These are phyloP conservation scores for Erucastrum elatum DNA, from an alignment of 345 rosid genomes.

Conservation along the genomic window DNA sequence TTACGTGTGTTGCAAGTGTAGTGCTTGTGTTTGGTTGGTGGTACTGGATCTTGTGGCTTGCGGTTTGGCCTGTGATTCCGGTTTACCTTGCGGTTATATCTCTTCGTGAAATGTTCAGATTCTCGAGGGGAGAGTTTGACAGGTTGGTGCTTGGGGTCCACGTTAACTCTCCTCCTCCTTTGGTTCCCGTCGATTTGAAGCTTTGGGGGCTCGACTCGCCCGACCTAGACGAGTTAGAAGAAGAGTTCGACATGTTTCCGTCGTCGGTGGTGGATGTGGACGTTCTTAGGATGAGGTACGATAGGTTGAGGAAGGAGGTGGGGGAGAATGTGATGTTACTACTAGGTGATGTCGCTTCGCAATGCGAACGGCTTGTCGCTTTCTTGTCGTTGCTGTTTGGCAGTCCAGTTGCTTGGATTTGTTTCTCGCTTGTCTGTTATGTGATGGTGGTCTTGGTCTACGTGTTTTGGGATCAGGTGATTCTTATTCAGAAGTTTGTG, in stretches of 20 bases:
- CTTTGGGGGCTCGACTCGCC: neutral
- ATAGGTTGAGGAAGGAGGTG: neutral
- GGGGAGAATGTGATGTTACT: neutral
- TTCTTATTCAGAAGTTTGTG: neutral
- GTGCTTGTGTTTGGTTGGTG: neutral
- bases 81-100: neutral
- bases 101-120: neutral
- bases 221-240: neutral
- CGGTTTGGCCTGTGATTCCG: neutral
- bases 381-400: neutral
- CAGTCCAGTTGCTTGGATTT: neutral
- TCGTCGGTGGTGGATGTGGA: neutral
- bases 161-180: neutral
- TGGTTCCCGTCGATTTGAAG: neutral
- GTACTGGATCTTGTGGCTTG: neutral
- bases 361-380: neutral
- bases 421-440: neutral
- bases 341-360: neutral
- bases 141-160: neutral
- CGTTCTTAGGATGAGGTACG: neutral
- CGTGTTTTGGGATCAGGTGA: neutral
- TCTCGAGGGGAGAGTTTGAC: neutral
- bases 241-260: neutral
- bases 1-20: neutral
- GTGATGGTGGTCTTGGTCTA: neutral